Evolutionary conservation across 2,329 filamentous ascomycete genomes (phyloP), one percentile per base, ranked within the genome.

Genomic region (Cladosporium sp.): DNA sequence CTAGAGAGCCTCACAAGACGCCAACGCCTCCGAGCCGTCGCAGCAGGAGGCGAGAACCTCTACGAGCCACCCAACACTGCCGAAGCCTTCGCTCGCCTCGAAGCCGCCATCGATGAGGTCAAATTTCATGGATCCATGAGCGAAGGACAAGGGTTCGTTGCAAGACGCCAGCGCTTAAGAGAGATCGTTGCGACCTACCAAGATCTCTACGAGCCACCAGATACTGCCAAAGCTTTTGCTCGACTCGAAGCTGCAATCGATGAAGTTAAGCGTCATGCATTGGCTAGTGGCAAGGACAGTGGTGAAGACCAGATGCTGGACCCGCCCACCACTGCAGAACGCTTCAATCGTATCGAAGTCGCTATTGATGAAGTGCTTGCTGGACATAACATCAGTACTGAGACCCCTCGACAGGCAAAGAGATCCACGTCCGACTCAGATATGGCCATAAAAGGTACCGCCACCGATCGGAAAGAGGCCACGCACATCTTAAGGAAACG

Each of bases 41-140:
- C 28, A 29, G 33, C 23, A 16, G 40, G 35, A n/a, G 28, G 23
- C 35, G n/a, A 50, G 5, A 14, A 62, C 8, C 59, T 62, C 6
- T 35, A 35, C 44, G 59, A 62, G 14, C 59, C 59, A 12, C 59
- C 59, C n/a, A 62, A 62, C 8, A 62, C 28, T 11, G 59, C 21
- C 18, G 29, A 52, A 33, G 59, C 59, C 2, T 62, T 62, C 7
- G 18, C 29, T 7, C 44, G 46, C n/a, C 28, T 62, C 40, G 46
- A 50, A 52, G 59, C 59, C 29, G 59, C 59, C 31, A 35, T 62
- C 18, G 59, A 62, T 7, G 44, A 50, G 29, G 40, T 37, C 44
- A 50, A 35, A 18, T 37, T 18, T 18, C 59, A 35, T 10, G 33
- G 12, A 4, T 49, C 18, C 28, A 21, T 23, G 40, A 46, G 40